These are phyloP conservation scores for Viola odorata DNA, from an alignment of 345 rosid species.

Conservation along the genomic window DNA sequence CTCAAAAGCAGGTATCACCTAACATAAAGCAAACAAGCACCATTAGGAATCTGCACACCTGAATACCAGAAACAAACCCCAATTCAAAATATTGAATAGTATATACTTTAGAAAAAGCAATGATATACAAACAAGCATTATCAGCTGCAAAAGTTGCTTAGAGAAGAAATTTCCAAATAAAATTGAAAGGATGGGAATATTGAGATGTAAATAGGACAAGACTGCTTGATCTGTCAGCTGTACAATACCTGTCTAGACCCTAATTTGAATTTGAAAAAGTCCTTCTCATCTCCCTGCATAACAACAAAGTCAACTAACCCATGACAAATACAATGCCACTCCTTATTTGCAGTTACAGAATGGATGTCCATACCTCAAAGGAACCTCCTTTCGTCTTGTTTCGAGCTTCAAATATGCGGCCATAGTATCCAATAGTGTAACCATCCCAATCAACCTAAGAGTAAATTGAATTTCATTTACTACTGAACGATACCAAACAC, in stretches of 20 bases:
- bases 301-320: neutral
- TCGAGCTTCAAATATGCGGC: conserved; percentile 99
- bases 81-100: no score
- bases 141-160: neutral
- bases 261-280: conserved; percentile 68
- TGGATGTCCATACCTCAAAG: conserved; percentile 53
- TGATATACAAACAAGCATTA: no score
- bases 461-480: neutral
- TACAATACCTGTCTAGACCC: conserved; percentile 58
- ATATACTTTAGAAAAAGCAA: no score
- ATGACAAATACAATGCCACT: no score
- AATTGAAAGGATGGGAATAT: neutral
- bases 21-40: conserved; percentile 17
- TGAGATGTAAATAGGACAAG: neutral
- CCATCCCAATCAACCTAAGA: conserved; percentile 96
- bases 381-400: conserved; percentile 96
- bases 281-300: conserved; percentile 84
- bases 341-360: no score
- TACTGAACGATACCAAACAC: neutral
- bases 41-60: conserved; percentile 6
- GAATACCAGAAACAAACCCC: neutral
- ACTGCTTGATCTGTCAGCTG: no score
- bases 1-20: conserved; percentile 97
- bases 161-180: neutral
- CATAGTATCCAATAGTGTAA: conserved; percentile 94